These are phyloP conservation scores for Boletus sp. DNA, from an alignment of 1,284 basidiomycete species.

Conservation along the genomic window DNA sequence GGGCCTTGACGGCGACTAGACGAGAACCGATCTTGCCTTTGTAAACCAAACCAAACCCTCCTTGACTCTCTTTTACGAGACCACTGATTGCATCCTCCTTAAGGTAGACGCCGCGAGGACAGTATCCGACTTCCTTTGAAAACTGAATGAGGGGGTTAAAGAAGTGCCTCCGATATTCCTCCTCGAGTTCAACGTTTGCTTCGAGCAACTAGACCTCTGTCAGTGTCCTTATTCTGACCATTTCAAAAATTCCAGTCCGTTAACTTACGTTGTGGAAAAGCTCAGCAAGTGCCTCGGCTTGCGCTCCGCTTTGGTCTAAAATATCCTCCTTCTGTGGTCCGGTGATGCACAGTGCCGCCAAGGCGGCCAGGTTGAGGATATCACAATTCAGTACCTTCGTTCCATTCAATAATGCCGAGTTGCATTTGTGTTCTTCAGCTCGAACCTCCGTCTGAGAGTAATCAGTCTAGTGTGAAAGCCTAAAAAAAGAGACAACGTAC, in stretches of 20 bases:
- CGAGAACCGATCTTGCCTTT: conserved; percentile 18
- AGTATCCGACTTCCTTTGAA: conserved; percentile 16
- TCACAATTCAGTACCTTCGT: conserved; percentile 15
- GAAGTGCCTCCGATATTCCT: conserved; percentile 18
- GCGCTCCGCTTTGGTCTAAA: not conserved
- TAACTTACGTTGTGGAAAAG: conserved; percentile 23
- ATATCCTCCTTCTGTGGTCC: conserved; percentile 9
- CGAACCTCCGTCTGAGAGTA: conserved; percentile 11
- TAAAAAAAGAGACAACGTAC: conserved; percentile 8
- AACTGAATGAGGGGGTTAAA: conserved; percentile 17
- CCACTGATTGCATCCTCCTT: conserved; percentile 2
- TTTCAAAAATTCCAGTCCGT: not conserved
- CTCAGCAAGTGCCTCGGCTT: conserved; percentile 14
- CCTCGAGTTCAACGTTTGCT: conserved; percentile 11
- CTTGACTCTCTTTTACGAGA: conserved; percentile 3
- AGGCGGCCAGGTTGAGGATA: conserved; percentile 20
- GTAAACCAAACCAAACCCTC: conserved; percentile 24
- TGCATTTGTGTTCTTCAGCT: conserved; percentile 18
- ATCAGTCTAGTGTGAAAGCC: conserved; percentile 6
- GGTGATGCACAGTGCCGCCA: conserved; percentile 11
- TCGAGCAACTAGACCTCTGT: conserved; percentile 24
- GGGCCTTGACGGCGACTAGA: conserved; percentile 26
- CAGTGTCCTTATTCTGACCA: conserved; percentile 1
- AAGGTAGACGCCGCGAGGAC: conserved; percentile 20
- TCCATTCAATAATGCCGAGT: conserved; percentile 19